Percentiles rank a stretch among this genome's conserved stretches.
Conservation (phyloP, 805 yeast genomes). For the Yarrowia yakushimensis region DNA sequence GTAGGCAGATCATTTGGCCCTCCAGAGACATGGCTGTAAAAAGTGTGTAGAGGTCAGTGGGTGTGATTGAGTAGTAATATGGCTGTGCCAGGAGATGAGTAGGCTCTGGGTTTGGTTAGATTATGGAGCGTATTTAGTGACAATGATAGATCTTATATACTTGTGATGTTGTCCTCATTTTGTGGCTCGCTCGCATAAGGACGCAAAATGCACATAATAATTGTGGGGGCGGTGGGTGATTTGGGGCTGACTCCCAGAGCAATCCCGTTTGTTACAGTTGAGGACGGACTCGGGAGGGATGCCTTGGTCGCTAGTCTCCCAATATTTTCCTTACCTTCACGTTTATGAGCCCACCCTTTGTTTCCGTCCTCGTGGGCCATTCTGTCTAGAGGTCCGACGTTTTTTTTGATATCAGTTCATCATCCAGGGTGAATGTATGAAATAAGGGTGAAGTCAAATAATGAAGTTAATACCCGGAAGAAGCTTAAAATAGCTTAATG, state of each 20-base stretch:
- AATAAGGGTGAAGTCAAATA: too few relatives aligned
- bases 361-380: too few relatives aligned
- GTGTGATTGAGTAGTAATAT: background rate
- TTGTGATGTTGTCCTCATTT: background rate
- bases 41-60: background rate
- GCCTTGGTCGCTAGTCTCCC: too few relatives aligned
- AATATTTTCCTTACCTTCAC: too few relatives aligned
- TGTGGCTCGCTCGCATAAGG: background rate
- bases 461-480: too few relatives aligned
- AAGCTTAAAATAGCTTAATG: too few relatives aligned
- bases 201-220: background rate
- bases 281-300: too few relatives aligned
- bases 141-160: background rate
- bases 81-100: background rate
- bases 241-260: background rate
- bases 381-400: too few relatives aligned
- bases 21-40: background rate
- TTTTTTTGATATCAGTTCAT: too few relatives aligned
- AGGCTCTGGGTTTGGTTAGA: background rate
- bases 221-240: background rate
- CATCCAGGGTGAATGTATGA: too few relatives aligned
- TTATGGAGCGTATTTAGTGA: background rate
- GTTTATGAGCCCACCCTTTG: too few relatives aligned
- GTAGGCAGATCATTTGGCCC: constrained; percentile 15
- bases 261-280: too few relatives aligned